phyloP scores from a whole-genome alignment of 108 stramenopile species.

The Cyclotella sp. region DNA sequence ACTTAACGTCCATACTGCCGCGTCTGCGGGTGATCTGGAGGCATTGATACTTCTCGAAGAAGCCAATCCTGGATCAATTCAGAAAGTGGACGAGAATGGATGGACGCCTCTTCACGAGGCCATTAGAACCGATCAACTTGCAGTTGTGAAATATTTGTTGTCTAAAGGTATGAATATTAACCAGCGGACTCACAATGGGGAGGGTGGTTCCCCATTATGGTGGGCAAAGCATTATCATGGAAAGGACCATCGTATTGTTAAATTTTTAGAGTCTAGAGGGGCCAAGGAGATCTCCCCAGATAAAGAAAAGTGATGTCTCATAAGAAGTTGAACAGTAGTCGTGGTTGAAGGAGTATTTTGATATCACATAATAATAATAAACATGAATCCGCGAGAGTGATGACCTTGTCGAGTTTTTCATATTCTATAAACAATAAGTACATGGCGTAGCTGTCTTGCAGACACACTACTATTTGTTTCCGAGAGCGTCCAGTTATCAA shows the following conservation, averaged over 20 bases:
- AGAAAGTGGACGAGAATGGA: conserved; percentile 60
- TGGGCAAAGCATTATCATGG: conserved; percentile 49
- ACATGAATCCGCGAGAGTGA: no score
- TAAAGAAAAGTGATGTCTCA: background rate
- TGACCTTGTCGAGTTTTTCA: no score
- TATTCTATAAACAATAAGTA: no score
- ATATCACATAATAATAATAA: no score
- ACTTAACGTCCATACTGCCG: conserved; percentile 62
- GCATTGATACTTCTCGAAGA: conserved; percentile 9
- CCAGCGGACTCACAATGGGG: conserved; percentile 37
- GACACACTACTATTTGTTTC: no score
- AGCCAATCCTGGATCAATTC: background rate
- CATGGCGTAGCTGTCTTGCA: no score
- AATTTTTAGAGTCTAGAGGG: conserved; percentile 31
- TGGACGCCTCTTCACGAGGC: conserved; percentile 89
- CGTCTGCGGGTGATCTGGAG: conserved; percentile 60
- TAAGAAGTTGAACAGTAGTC: no score
- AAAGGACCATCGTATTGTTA: conserved; percentile 19
- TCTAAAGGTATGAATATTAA: conserved; percentile 49
- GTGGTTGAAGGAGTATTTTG: no score
- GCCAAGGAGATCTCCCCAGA: conserved; percentile 31
- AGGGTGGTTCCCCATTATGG: conserved; percentile 47
- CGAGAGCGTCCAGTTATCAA: no score
- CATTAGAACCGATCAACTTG: conserved; percentile 65
- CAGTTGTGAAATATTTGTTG: conserved; percentile 66